Base-by-base conservation (phyloP, 2,329 filamentous ascomycete genomes). In the Tolypocladium album region DNA sequence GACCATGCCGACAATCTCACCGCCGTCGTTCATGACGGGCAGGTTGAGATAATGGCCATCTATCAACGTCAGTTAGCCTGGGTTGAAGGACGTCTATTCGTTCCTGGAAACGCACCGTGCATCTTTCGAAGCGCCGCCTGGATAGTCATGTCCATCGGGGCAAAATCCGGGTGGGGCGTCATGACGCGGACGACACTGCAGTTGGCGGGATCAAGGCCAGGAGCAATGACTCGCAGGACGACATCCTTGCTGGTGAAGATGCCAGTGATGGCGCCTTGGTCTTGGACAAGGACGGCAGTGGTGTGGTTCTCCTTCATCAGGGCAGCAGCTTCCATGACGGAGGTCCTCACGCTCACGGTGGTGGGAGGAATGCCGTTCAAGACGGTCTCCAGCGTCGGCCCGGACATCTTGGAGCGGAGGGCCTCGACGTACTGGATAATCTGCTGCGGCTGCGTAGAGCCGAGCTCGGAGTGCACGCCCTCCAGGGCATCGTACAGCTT, bases 201-300 rank as follows among this genome's bases (percentile, higher is more conserved):
- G 70, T 88, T 97, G 62, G 86, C 83, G 55, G 94, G 94, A 74
- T 99, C 94, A 61, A 99, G 82, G 22, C 94, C 94, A 57, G 94
- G 94, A 59, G 94, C 94, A 76, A 99, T 99, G 62, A 99, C 94
- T 74, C 94, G 91, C 61, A 99, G 83, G 61, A 99, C 94, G 57
- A 99, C 93, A 77, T 99, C 94, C 79, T 99, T 99, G 80, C 94
- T 97, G 61, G 94, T 99, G 74, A 99, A 99, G 71, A 99, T 99
- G 76, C 94, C 94, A 59, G 94, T 99, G 71, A 99, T 97, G 52
- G 92, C 90, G 59, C 93, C 92, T 74, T 96, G 91, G 73, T 99
- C 94, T 76, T 97, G 92, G 20, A 99, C 94, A 61, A 99, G 79
- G 50, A 99, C 88, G 55, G 94, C 94, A 20, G 94, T 99, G 22